Percentiles rank a stretch among this genome's conserved stretches.
These are phyloP conservation scores for Platismatia glauca DNA, from an alignment of 495 filamentous ascomycete genomes.

Conservation along the genomic window DNA sequence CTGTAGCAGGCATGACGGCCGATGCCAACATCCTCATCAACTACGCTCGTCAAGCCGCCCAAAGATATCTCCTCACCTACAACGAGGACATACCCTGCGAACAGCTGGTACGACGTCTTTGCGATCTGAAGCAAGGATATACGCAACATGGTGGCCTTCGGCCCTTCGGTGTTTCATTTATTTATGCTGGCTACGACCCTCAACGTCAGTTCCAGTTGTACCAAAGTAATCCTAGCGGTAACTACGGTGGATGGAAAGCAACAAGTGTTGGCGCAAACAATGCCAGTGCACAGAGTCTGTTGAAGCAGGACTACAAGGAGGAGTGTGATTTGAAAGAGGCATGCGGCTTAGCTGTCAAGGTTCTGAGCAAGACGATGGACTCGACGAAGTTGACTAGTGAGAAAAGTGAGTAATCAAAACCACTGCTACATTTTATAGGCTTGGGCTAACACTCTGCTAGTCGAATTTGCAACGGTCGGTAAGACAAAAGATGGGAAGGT, in stretches of 20 bases:
- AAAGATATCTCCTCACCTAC: conserved; percentile 96
- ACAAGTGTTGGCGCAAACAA: conserved; percentile 98
- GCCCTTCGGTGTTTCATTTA: conserved; percentile 97
- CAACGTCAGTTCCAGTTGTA: conserved; percentile 97
- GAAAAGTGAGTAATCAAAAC: conserved; percentile 63
- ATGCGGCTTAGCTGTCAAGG: conserved; percentile 95
- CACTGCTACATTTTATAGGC: neutral
- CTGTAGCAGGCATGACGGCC: conserved; percentile 97
- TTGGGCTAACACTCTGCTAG: conserved; percentile 35
- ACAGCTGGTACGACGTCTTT: conserved; percentile 91
- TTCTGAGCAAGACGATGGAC: conserved; percentile 99
- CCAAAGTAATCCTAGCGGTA: conserved; percentile 98
- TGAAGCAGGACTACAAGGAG: conserved; percentile 99
- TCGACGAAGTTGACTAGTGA: conserved; percentile 96
- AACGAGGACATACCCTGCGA: conserved; percentile 99
- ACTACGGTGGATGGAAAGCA: conserved; percentile 99
- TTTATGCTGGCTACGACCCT: conserved; percentile 96
- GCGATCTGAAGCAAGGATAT: conserved; percentile 98
- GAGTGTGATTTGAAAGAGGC: conserved; percentile 93
- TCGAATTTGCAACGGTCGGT: conserved; percentile 97
- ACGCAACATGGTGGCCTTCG: conserved; percentile 97
- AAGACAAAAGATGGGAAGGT: conserved; percentile 90
- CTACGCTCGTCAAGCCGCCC: conserved; percentile 92
- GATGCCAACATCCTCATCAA: conserved; percentile 99
- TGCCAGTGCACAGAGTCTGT: conserved; percentile 88